Percentiles rank a stretch among this genome's conserved stretches.
Conservation (phyloP, 306 rosid genomes). For the Quercus bicolor region DNA sequence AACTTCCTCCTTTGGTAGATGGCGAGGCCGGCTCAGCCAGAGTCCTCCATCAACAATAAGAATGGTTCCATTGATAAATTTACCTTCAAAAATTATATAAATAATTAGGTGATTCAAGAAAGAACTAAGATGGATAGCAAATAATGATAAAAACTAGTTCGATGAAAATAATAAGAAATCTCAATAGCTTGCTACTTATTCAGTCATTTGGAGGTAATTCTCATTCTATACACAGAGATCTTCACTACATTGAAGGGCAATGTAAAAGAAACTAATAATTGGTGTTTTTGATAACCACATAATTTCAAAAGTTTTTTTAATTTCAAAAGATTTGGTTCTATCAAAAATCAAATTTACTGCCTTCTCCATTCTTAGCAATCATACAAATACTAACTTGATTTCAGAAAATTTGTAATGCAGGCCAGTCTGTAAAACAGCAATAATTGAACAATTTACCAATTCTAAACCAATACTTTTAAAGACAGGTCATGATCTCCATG, state of each 20-base stretch:
- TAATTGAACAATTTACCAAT: neutral
- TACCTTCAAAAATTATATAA: constrained; percentile 53
- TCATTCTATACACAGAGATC: neutral
- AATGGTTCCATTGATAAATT: constrained; percentile 68
- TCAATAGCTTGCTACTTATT: no score
- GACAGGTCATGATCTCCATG: neutral
- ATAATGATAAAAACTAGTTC: neutral
- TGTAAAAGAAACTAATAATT: neutral
- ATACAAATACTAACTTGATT: neutral
- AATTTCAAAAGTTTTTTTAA: no score
- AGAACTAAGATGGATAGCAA: neutral
- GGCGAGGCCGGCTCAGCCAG: constrained; percentile 90
- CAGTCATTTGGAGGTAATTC: no score
- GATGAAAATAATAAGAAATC: no score
- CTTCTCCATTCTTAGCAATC: neutral
- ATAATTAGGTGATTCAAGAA: constrained; percentile 1
- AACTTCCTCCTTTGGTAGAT: constrained; percentile 71
- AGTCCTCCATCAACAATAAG: constrained; percentile 77
- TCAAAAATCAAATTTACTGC: neutral
- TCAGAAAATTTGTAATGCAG: neutral
- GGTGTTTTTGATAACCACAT: neutral
- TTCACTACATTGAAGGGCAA: neutral
- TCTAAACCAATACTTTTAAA: neutral
- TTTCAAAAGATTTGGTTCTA: neutral
- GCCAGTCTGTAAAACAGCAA: neutral